Conservation (phyloP, 306 rosid genomes). For the Sicyos edulis region DNA sequence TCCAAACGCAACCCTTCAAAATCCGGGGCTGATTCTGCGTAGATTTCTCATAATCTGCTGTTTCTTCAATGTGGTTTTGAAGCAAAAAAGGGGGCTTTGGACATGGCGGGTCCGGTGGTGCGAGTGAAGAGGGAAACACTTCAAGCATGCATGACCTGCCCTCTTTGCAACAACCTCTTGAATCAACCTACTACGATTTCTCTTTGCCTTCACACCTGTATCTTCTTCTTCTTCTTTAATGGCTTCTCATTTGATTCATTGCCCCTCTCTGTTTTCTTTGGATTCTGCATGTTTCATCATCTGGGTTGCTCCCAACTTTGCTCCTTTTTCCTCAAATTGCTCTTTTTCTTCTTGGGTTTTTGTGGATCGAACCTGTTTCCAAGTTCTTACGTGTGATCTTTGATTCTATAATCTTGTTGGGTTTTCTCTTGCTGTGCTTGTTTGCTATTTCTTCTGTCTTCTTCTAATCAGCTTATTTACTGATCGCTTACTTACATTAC, state of each 20-base stretch:
- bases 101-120: constrained; percentile 46
- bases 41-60: constrained; percentile 2
- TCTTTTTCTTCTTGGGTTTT: neutral
- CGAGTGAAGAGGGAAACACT: constrained; percentile 60
- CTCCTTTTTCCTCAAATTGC: neutral
- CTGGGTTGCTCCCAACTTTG: constrained; percentile 13
- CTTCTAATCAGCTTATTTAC: neutral
- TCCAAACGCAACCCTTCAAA: constrained; percentile 25
- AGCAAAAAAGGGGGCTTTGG: constrained; percentile 30
- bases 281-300: constrained; percentile 21
- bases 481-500: neutral
- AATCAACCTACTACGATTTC: constrained; percentile 85
- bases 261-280: constrained; percentile 15
- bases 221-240: constrained; percentile 22
- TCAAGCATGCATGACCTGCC: constrained; percentile 95
- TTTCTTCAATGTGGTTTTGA: constrained; percentile 27
- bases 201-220: constrained; percentile 90
- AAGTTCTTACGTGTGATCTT: constrained; percentile 3
- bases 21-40: neutral
- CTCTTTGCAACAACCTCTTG: constrained; percentile 66
- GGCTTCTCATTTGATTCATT: neutral
- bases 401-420: neutral
- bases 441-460: neutral
- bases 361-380: neutral
- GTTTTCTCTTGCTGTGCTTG: constrained; percentile 1